Evolutionary conservation across 345 rosid genomes (phyloP).

Genomic region (Syzygium grande): DNA sequence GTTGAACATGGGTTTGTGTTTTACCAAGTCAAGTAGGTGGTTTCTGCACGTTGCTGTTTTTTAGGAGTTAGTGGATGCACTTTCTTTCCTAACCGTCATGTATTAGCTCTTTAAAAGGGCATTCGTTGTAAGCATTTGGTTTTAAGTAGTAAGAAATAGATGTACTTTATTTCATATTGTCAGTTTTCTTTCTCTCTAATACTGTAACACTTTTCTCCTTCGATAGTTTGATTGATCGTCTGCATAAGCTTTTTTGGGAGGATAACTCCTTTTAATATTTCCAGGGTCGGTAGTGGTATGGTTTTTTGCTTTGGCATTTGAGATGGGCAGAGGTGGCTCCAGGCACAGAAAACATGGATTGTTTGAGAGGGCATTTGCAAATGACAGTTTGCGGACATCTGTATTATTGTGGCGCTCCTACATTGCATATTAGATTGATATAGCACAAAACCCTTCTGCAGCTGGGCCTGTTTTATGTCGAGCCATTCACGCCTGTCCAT

Average conservation of each 20-base stretch:
- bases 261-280: neutral
- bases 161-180: too few species aligned
- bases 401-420: conserved; percentile 88
- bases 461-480: conserved; percentile 76
- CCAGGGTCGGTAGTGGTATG: conserved; percentile 69
- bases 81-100: too few species aligned
- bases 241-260: neutral
- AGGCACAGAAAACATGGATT: conserved; percentile 67
- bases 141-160: too few species aligned
- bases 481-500: conserved; percentile 91
- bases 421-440: conserved; percentile 55
- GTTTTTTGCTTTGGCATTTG: conserved; percentile 72
- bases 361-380: conserved; percentile 80
- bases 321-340: conserved; percentile 62
- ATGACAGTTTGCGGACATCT: conserved; percentile 42
- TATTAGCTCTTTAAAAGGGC: too few species aligned
- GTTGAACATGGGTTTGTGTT: too few species aligned
- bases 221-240: neutral
- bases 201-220: neutral
- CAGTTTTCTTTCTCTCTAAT: too few species aligned
- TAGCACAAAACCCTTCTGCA: conserved; percentile 47
- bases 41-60: too few species aligned
- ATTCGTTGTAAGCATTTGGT: too few species aligned
- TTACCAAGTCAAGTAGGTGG: too few species aligned
- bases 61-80: too few species aligned